A percentile compares a stretch with the other conserved stretches of the same genome.
phyloP scores from a whole-genome alignment of 2,329 filamentous ascomycete genomes.

The Colletotrichum sp. region DNA sequence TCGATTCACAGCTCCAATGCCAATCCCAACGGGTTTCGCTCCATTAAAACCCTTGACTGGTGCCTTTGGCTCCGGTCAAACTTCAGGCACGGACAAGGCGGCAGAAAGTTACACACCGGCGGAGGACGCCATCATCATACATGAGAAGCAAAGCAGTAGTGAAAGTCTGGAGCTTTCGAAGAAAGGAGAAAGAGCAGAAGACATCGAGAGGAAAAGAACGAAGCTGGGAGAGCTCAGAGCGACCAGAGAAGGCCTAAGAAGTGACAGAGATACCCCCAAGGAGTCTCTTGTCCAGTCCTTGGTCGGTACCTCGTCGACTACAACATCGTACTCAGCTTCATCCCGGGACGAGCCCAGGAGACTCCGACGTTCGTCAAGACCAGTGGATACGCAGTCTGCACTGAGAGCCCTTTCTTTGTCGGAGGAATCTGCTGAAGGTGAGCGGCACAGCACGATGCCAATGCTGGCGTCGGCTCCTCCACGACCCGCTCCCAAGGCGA shows the following conservation, averaged over 20 bases:
- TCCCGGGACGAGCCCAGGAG: background rate
- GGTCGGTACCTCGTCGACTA: background rate
- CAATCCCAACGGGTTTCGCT: background rate
- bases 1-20: background rate
- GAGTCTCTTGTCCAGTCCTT: background rate
- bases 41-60: background rate
- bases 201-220: background rate
- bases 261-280: background rate
- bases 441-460: background rate
- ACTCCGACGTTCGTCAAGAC: accelerated
- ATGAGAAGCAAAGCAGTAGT: background rate
- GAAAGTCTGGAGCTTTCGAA: background rate
- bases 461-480: background rate
- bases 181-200: background rate
- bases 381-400: background rate
- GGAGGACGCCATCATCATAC: background rate
- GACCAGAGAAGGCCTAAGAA: background rate
- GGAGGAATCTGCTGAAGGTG: background rate
- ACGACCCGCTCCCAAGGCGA: background rate
- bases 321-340: background rate
- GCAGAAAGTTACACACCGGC: background rate
- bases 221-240: background rate
- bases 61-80: background rate
- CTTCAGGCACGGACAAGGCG: background rate
- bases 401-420: background rate